phyloP scores from a whole-genome alignment of 345 rosid species.

The Theobroma cacao region DNA sequence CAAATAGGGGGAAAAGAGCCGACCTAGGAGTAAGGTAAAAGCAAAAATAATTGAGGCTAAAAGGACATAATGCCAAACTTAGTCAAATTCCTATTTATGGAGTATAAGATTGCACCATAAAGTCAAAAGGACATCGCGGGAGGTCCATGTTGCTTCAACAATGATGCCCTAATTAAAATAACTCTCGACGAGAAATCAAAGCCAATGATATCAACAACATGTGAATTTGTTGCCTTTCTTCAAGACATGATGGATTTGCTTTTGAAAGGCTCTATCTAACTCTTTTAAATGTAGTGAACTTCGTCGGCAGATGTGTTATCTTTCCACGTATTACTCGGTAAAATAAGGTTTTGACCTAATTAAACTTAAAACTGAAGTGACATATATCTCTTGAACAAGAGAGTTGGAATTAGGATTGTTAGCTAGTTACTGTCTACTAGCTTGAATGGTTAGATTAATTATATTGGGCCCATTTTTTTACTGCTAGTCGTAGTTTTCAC shows the following conservation, averaged over 20 bases:
- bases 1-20: not conserved
- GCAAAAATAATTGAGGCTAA: conserved; percentile 14
- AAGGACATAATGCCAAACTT: conserved; percentile 14
- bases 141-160: conserved; percentile 4
- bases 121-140: conserved; percentile 11
- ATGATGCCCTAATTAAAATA: not conserved
- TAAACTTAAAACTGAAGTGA: not conserved
- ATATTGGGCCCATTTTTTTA: not conserved
- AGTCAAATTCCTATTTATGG: conserved; percentile 8
- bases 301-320: conserved; percentile 17
- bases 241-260: conserved; percentile 12
- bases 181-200: conserved; percentile 1
- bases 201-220: not conserved
- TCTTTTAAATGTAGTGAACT: not conserved
- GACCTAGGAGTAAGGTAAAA: not conserved
- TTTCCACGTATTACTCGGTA: not conserved
- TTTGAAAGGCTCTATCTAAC: conserved; percentile 4
- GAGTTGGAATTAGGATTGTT: no score
- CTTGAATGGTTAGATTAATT: not conserved
- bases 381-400: not conserved
- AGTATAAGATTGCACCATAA: not conserved
- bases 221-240: conserved; percentile 23
- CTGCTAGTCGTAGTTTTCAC: not conserved
- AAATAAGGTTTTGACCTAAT: not conserved
- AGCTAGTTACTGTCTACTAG: no score